A percentile compares a stretch with the other conserved stretches of the same genome.
Conservation (phyloP, 768 basidiomycete genomes). For the Rhodotorula kratochvilovae region DNA sequence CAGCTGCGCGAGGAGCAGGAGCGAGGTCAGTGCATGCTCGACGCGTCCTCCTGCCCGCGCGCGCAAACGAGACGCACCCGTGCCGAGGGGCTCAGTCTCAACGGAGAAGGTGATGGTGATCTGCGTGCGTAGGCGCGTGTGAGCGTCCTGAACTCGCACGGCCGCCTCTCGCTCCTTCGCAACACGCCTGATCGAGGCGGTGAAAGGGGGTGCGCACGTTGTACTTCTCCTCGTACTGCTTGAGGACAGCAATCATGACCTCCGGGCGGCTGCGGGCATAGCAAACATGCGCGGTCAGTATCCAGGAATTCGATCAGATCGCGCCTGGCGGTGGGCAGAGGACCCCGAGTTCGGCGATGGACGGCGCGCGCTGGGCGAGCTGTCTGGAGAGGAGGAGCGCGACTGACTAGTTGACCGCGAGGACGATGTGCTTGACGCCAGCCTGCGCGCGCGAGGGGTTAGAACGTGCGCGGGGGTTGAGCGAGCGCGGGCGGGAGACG, state of each 20-base stretch:
- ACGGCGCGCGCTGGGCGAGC: background rate
- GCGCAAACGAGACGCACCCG: conserved; percentile 45
- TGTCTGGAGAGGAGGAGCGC: background rate
- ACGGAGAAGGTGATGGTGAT: conserved; percentile 54
- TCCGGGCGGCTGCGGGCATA: conserved; percentile 48
- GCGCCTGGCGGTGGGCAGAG: background rate
- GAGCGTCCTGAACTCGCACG: background rate
- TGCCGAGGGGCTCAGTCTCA: conserved; percentile 53
- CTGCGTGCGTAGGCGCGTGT: conserved; percentile 16
- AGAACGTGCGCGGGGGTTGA: background rate
- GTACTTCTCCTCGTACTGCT: conserved; percentile 52
- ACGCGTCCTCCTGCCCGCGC: no score
- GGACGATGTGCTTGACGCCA: conserved; percentile 54
- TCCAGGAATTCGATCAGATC: background rate
- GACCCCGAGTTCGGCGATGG: background rate
- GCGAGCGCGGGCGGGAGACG: conserved; percentile 8
- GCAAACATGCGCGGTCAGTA: conserved; percentile 19
- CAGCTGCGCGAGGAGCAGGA: conserved; percentile 44
- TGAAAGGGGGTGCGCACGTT: conserved; percentile 12
- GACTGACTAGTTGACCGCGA: conserved; percentile 51
- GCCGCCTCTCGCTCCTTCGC: background rate
- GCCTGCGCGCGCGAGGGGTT: conserved; percentile 42
- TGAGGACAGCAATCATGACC: conserved; percentile 53
- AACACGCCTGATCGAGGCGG: background rate
- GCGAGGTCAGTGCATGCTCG: background rate